Conservation (phyloP, 2,329 filamentous ascomycete species). For the Calonectria leucothoes region DNA sequence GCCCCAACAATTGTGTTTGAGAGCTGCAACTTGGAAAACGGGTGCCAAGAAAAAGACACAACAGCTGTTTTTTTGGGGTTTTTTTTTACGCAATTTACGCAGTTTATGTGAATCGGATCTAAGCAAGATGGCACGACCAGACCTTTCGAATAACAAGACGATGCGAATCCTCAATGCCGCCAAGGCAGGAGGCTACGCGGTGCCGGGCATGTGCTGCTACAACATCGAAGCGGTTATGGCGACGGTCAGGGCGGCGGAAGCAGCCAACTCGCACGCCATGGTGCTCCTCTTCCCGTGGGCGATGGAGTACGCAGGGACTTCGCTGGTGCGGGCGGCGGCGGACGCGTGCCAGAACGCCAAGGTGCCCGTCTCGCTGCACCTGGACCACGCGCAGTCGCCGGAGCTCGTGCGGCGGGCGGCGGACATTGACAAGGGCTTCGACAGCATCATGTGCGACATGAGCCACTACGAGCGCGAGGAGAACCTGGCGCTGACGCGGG, state of each 20-base stretch:
- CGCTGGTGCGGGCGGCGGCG: slow-evolving; percentile 66
- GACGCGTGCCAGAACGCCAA: slow-evolving; percentile 63
- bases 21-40: not conserved
- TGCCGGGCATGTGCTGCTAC: slow-evolving; percentile 68
- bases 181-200: slow-evolving; percentile 57
- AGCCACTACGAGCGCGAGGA: slow-evolving; percentile 77
- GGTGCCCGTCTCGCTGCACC: slow-evolving; percentile 71
- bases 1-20: not conserved
- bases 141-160: slow-evolving; percentile 20
- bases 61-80: too few relatives aligned
- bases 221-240: slow-evolving; percentile 78
- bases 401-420: slow-evolving; percentile 69
- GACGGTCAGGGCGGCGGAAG: slow-evolving; percentile 74
- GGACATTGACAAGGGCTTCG: slow-evolving; percentile 58
- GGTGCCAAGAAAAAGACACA: not conserved
- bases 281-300: slow-evolving; percentile 81
- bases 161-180: slow-evolving; percentile 31
- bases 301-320: slow-evolving; percentile 68
- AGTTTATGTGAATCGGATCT: not conserved
- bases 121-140: slow-evolving; percentile 5
- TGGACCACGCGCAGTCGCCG: slow-evolving; percentile 74
- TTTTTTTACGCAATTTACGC: too few relatives aligned
- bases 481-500: slow-evolving; percentile 72
- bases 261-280: slow-evolving; percentile 72
- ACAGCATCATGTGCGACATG: slow-evolving; percentile 84